phyloP scores from a whole-genome alignment of 805 yeast species.

The Lipomyces mesembrius region DNA sequence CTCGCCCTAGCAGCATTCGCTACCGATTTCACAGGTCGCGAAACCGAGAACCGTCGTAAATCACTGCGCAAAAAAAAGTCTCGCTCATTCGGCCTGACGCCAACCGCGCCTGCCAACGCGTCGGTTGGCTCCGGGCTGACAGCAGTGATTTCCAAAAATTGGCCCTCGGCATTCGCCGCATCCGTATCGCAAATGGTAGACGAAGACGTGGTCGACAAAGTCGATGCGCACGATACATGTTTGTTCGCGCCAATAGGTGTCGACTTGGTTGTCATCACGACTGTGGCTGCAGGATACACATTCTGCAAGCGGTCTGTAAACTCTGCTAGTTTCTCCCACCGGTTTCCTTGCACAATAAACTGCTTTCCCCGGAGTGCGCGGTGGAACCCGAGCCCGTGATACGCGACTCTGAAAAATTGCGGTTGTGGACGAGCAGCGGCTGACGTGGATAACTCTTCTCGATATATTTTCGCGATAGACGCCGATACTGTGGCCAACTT shows the following conservation, averaged over 20 bases:
- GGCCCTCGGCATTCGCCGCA: slow-evolving; percentile 53
- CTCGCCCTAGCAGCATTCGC: background rate
- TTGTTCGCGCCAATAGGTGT: background rate
- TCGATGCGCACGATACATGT: slow-evolving; percentile 45
- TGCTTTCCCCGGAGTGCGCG: slow-evolving; percentile 71
- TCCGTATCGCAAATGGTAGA: slow-evolving; percentile 10
- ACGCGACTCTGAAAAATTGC: slow-evolving; percentile 76
- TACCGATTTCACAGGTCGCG: slow-evolving; percentile 65
- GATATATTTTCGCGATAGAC: slow-evolving; percentile 69
- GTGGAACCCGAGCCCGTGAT: slow-evolving; percentile 86
- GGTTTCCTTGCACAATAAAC: slow-evolving; percentile 82
- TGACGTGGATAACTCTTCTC: slow-evolving; percentile 71
- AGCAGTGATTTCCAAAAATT: slow-evolving; percentile 69
- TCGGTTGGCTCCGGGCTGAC: slow-evolving; percentile 71
- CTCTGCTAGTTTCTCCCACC: slow-evolving; percentile 84
- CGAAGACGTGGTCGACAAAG: slow-evolving; percentile 10
- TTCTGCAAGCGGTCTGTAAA: slow-evolving; percentile 76
- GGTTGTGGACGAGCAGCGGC: slow-evolving; percentile 52
- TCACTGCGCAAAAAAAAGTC: slow-evolving; percentile 77
- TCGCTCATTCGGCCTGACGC: slow-evolving; percentile 57
- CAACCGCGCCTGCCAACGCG: slow-evolving; percentile 65
- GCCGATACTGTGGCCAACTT: slow-evolving; percentile 75
- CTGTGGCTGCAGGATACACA: slow-evolving; percentile 80
- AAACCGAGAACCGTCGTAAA: slow-evolving; percentile 67
- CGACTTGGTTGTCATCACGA: slow-evolving; percentile 49